Conservation (phyloP, 371 early-diverging fungal genomes). For the Mucor racemosus region DNA sequence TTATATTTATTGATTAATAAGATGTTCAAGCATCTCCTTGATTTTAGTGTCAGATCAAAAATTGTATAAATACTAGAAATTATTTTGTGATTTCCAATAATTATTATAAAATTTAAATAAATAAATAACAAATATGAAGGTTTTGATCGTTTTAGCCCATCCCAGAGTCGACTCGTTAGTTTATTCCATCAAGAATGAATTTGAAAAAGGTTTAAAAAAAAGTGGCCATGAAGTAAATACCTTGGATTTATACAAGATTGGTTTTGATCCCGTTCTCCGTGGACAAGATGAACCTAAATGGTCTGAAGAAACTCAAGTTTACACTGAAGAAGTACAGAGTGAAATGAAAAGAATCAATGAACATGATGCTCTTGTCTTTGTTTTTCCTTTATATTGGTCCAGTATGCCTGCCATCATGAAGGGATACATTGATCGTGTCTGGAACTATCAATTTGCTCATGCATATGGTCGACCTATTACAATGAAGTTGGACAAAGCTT, state of each 20-base stretch:
- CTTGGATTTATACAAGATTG: constrained; percentile 7
- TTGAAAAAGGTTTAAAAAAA: constrained; percentile 8
- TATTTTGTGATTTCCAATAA: not conserved
- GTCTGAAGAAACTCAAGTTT: not conserved
- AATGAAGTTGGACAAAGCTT: not conserved
- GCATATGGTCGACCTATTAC: not conserved
- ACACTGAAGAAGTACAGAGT: not conserved
- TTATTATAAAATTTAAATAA: not conserved
- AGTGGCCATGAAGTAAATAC: constrained; percentile 9
- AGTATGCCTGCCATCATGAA: constrained; percentile 14
- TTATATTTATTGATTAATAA: not conserved
- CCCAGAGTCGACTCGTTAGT: constrained; percentile 12
- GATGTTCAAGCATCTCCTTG: not conserved
- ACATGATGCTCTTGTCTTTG: constrained; percentile 11
- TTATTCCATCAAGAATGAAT: not conserved
- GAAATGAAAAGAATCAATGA: not conserved
- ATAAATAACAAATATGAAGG: constrained; percentile 1
- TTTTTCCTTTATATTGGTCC: constrained; percentile 11
- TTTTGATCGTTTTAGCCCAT: constrained; percentile 12
- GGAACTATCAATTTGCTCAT: constrained; percentile 1
- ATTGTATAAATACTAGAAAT: not conserved
- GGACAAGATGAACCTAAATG: constrained; percentile 3
- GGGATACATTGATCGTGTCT: constrained; percentile 11
- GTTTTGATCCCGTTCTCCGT: constrained; percentile 3
- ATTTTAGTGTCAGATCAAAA: not conserved